Evolutionary conservation across 805 yeast genomes (phyloP).

Genomic region (Yueomyces sp.): DNA sequence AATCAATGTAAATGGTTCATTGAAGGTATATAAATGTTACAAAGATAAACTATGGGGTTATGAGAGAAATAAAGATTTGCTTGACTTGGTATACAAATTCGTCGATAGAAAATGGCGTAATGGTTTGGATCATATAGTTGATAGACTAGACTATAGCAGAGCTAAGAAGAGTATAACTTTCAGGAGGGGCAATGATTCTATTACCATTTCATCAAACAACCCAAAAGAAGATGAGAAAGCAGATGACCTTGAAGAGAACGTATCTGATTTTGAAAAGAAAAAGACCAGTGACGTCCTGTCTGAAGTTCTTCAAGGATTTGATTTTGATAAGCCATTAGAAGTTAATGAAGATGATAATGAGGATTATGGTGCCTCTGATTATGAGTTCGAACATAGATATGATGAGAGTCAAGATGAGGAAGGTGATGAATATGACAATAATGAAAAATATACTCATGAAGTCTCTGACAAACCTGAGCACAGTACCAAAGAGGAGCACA

Average conservation of each 20-base stretch:
- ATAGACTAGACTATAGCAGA: constrained; percentile 30
- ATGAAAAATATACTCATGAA: not conserved
- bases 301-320: constrained; percentile 32
- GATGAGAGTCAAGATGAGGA: constrained; percentile 3
- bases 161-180: constrained; percentile 7
- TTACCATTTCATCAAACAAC: not conserved
- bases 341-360: constrained; percentile 29
- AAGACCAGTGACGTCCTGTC: constrained; percentile 36
- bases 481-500: not conserved
- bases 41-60: constrained; percentile 88
- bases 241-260: constrained; percentile 22
- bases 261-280: constrained; percentile 30
- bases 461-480: not conserved
- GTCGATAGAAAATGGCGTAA: constrained; percentile 64
- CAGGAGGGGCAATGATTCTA: not conserved
- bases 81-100: constrained; percentile 53
- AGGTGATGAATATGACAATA: not conserved
- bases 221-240: constrained; percentile 9
- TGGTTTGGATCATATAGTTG: constrained; percentile 69
- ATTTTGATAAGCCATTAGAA: constrained; percentile 40
- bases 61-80: constrained; percentile 48
- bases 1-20: constrained; percentile 39
- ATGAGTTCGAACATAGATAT: constrained; percentile 25
- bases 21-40: constrained; percentile 42
- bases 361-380: constrained; percentile 27